These are phyloP conservation scores for Gastrolobium villosum DNA, from an alignment of 306 rosid species.

Conservation along the genomic window DNA sequence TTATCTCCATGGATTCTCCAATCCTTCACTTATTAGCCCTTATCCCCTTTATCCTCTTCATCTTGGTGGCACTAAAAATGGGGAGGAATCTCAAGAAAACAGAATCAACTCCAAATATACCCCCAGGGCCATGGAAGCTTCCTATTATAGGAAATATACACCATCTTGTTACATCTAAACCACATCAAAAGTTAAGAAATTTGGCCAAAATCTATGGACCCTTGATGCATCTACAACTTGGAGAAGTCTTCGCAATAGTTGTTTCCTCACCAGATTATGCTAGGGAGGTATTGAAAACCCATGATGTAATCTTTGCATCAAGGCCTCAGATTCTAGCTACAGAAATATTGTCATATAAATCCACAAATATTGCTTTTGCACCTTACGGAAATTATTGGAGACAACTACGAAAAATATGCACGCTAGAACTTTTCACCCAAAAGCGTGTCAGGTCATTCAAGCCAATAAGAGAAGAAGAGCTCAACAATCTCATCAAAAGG, in stretches of 20 bases:
- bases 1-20: neutral
- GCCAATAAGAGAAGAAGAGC: constrained; percentile 44
- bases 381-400: constrained; percentile 45
- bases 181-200: constrained; percentile 41
- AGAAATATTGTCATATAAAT: neutral
- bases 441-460: constrained; percentile 21
- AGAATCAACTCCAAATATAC: neutral
- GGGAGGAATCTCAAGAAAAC: neutral
- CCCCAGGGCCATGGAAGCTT: constrained; percentile 49
- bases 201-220: constrained; percentile 48
- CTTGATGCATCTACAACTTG: constrained; percentile 49
- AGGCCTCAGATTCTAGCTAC: constrained; percentile 24
- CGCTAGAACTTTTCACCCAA: constrained; percentile 29
- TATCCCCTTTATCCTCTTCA: neutral
- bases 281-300: constrained; percentile 50
- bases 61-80: neutral
- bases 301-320: constrained; percentile 38
- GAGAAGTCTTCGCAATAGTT: constrained; percentile 37
- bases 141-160: constrained; percentile 46
- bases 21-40: neutral
- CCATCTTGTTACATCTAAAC: constrained; percentile 20
- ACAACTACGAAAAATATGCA: constrained; percentile 31
- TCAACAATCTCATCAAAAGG: constrained; percentile 13
- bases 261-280: constrained; percentile 49
- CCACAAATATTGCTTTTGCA: neutral